Conservation (phyloP, 2,329 filamentous ascomycete species). For the Exophiala calicioides region DNA sequence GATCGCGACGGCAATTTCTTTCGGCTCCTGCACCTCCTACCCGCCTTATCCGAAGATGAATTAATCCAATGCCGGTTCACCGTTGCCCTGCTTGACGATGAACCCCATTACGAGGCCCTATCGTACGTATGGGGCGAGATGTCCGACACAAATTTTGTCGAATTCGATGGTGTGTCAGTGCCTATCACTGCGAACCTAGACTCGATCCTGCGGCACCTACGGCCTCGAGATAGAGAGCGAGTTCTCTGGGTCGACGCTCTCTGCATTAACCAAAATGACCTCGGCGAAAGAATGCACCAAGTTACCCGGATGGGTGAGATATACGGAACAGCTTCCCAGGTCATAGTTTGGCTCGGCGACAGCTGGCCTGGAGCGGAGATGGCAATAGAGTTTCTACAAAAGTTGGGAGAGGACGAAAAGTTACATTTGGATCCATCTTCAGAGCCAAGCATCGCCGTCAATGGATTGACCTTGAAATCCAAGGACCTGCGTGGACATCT, state of each 20-base stretch:
- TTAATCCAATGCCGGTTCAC: no score
- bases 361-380: not conserved
- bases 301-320: not conserved
- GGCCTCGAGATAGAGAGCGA: not conserved
- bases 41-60: no score
- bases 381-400: not conserved
- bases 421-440: not conserved
- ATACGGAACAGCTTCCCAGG: not conserved
- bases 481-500: no score
- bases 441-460: not conserved
- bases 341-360: not conserved
- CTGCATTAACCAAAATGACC: conserved; percentile 1
- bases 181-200: not conserved
- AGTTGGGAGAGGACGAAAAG: not conserved
- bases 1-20: no score
- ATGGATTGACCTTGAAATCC: no score
- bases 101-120: not conserved
- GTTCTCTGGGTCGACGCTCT: not conserved
- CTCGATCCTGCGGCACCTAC: not conserved
- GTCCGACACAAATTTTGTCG: not conserved
- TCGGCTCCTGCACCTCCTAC: no score
- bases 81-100: no score
- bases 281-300: not conserved
- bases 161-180: not conserved
- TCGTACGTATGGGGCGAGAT: not conserved